These are phyloP conservation scores for Apophysomyces ossiformis DNA, from an alignment of 371 early-diverging fungal genomes.

Conservation along the genomic window DNA sequence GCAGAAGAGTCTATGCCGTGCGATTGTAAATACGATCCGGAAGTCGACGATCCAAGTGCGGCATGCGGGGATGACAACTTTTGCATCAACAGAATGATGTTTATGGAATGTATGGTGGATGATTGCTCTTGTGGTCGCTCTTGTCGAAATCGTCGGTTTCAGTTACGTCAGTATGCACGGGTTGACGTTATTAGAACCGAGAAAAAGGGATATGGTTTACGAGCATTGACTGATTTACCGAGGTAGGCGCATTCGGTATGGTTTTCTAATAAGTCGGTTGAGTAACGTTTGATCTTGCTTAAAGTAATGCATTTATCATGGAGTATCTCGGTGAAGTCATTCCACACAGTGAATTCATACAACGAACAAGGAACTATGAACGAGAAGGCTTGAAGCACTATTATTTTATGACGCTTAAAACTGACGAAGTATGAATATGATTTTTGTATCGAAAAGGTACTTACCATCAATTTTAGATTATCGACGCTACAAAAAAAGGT, in stretches of 20 bases:
- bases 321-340: slow-evolving; percentile 98
- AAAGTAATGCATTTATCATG: slow-evolving; percentile 81
- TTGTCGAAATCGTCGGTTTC: slow-evolving; percentile 93
- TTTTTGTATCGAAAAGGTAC: background rate
- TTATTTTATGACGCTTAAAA: slow-evolving; percentile 95
- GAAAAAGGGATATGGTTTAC: slow-evolving; percentile 92
- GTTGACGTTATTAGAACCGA: slow-evolving; percentile 89
- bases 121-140: slow-evolving; percentile 89
- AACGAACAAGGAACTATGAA: slow-evolving; percentile 82
- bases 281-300: slow-evolving; percentile 10
- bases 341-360: slow-evolving; percentile 73
- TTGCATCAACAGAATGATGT: slow-evolving; percentile 93
- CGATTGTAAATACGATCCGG: slow-evolving; percentile 77
- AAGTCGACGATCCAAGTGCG: slow-evolving; percentile 39
- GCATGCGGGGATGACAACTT: slow-evolving; percentile 89
- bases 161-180: slow-evolving; percentile 78
- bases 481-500: slow-evolving; percentile 94
- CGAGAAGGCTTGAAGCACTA: slow-evolving; percentile 87
- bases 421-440: slow-evolving; percentile 72
- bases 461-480: slow-evolving; percentile 56
- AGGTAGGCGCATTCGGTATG: slow-evolving; percentile 48
- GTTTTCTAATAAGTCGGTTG: background rate
- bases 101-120: slow-evolving; percentile 90
- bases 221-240: slow-evolving; percentile 68
- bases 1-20: slow-evolving; percentile 83